Percentiles rank a stretch among this genome's conserved stretches.
Evolutionary conservation across 345 rosid species (phyloP).

Genomic region (Corymbia maculata): DNA sequence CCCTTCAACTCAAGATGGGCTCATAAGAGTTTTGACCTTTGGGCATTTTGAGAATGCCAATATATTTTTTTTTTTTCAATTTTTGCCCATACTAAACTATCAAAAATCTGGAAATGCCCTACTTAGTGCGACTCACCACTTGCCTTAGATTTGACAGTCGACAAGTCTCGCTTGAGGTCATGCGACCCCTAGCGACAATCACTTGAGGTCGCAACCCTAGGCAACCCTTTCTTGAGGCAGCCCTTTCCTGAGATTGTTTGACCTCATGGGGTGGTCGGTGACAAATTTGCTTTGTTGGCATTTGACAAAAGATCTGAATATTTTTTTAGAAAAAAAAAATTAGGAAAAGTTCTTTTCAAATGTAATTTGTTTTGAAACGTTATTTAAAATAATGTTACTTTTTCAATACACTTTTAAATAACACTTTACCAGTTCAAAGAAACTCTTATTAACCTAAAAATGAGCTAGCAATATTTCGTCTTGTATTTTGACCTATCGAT

Average conservation of each 20-base stretch:
- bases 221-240: background rate
- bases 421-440: background rate
- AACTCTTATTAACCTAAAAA: background rate
- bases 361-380: too few relatives aligned
- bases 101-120: too few relatives aligned
- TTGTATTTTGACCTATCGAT: background rate
- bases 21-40: background rate
- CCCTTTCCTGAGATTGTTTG: too few relatives aligned
- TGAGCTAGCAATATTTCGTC: background rate
- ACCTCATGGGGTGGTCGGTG: background rate
- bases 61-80: too few relatives aligned
- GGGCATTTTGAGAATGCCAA: background rate
- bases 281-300: too few relatives aligned
- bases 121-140: fast-evolving
- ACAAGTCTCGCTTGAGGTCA: background rate
- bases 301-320: background rate
- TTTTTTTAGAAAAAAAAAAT: too few relatives aligned
- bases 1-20: fast-evolving
- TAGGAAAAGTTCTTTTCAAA: background rate
- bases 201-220: background rate
- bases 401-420: background rate
- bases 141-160: fast-evolving
- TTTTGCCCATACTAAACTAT: fast-evolving
- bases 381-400: background rate
- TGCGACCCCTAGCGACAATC: fast-evolving